These are phyloP conservation scores for Carex kokanica DNA, from an alignment of 176 grass and related monocot genomes.

Conservation along the genomic window DNA sequence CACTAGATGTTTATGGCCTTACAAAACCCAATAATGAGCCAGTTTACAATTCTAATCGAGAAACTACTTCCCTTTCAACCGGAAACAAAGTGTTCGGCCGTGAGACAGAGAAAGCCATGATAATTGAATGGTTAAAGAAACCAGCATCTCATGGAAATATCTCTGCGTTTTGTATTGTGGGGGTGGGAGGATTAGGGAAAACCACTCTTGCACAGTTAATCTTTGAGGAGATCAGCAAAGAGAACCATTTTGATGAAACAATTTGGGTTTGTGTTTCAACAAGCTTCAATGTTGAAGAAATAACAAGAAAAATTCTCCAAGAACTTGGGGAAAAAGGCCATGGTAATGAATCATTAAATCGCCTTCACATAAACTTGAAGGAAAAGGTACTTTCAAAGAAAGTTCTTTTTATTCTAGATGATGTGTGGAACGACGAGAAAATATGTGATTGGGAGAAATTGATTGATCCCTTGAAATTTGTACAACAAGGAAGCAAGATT, in stretches of 20 bases:
- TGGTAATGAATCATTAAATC: background rate
- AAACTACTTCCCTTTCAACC: background rate
- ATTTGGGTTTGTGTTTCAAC: conserved; percentile 11
- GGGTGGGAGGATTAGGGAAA: conserved; percentile 18
- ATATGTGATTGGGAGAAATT: conserved; percentile 3
- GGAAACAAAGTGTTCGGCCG: conserved; percentile 6
- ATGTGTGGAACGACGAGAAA: conserved; percentile 23
- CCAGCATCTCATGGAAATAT: background rate
- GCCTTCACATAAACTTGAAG: background rate
- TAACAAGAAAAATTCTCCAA: conserved; percentile 25
- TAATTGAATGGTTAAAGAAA: conserved; percentile 15
- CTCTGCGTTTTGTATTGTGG: background rate
- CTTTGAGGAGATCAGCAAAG: background rate
- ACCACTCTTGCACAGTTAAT: conserved; percentile 24
- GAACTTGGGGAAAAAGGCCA: background rate
- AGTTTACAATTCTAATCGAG: background rate
- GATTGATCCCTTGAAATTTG: conserved; percentile 6
- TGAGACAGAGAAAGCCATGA: background rate
- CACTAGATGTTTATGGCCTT: too few species aligned
- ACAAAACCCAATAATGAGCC: background rate
- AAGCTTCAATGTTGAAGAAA: background rate
- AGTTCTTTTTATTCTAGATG: conserved; percentile 32
- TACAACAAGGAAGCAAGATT: conserved; percentile 24
- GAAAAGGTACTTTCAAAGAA: background rate
- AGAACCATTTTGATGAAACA: background rate